These are phyloP conservation scores for Microdochium paspali DNA, from an alignment of 2,329 filamentous ascomycete species.

Conservation along the genomic window DNA sequence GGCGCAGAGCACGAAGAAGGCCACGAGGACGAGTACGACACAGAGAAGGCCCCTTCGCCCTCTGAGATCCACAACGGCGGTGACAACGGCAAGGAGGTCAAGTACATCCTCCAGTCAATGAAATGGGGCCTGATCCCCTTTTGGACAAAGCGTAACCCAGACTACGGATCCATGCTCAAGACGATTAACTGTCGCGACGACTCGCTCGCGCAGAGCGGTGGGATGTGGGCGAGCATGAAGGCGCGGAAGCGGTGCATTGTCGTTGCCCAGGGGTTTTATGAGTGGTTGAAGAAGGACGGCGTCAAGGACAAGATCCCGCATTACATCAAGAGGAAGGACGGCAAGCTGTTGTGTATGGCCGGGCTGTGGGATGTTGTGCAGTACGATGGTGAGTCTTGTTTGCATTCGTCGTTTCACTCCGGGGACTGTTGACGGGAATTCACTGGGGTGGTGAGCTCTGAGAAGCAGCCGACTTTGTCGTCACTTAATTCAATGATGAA, in stretches of 20 bases:
- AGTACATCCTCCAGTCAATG: constrained; percentile 83
- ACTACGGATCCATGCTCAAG: constrained; percentile 68
- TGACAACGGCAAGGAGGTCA: constrained; percentile 26
- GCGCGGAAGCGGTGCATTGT: constrained; percentile 80
- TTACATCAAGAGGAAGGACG: constrained; percentile 74
- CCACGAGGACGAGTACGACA: constrained; percentile 1
- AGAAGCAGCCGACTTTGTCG: no score
- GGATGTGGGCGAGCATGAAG: constrained; percentile 93
- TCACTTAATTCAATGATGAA: no score
- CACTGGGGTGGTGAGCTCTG: no score
- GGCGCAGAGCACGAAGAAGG: constrained; percentile 1
- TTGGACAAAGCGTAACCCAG: constrained; percentile 80
- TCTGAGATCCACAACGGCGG: constrained; percentile 6
- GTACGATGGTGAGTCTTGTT: constrained; percentile 53
- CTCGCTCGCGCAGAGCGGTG: constrained; percentile 63
- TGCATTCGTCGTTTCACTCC: neutral
- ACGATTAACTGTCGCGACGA: constrained; percentile 96
- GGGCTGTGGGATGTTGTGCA: constrained; percentile 85
- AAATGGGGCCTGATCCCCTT: constrained; percentile 93
- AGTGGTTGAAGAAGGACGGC: constrained; percentile 75
- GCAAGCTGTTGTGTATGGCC: constrained; percentile 77
- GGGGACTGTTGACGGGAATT: no score
- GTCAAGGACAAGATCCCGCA: constrained; percentile 75
- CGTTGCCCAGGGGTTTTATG: constrained; percentile 86
- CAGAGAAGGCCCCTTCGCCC: no score